These are phyloP conservation scores for Rosa multiflora DNA, from an alignment of 306 rosid genomes.

Conservation along the genomic window DNA sequence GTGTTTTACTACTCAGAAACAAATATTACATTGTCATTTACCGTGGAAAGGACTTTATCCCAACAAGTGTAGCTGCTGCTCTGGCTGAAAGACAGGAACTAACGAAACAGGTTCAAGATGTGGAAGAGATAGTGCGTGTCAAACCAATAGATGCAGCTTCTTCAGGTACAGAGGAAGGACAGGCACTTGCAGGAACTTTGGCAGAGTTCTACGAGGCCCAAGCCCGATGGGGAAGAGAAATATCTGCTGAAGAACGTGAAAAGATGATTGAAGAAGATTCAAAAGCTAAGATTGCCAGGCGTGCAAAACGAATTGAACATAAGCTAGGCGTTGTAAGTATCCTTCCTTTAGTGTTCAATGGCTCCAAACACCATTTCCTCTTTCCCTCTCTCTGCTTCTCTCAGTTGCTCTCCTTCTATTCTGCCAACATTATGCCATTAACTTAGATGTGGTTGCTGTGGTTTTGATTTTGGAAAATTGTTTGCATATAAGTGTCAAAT, in stretches of 20 bases:
- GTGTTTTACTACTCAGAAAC: constrained; percentile 84
- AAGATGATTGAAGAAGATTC: constrained; percentile 76
- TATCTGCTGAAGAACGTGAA: constrained; percentile 70
- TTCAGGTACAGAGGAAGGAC: constrained; percentile 44
- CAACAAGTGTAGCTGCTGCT: constrained; percentile 72
- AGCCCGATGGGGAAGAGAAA: constrained; percentile 78
- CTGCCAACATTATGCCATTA: neutral
- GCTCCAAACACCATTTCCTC: neutral
- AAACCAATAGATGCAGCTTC: constrained; percentile 40
- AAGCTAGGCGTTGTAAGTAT: constrained; percentile 71
- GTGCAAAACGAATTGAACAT: constrained; percentile 63
- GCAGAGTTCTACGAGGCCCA: constrained; percentile 85
- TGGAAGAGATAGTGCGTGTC: constrained; percentile 61
- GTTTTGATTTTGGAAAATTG: no score
- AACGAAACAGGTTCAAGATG: constrained; percentile 71
- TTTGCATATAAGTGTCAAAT: neutral
- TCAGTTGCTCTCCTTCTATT: neutral
- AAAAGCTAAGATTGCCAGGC: constrained; percentile 56
- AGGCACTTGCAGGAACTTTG: constrained; percentile 75
- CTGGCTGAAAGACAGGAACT: constrained; percentile 78
- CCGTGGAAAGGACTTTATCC: constrained; percentile 93
- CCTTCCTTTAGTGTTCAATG: neutral
- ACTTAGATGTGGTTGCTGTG: no score
- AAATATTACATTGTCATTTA: constrained; percentile 83
- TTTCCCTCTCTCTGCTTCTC: neutral